These are phyloP conservation scores for Suhomyces faveliae DNA, from an alignment of 805 yeast genomes.

Conservation along the genomic window DNA sequence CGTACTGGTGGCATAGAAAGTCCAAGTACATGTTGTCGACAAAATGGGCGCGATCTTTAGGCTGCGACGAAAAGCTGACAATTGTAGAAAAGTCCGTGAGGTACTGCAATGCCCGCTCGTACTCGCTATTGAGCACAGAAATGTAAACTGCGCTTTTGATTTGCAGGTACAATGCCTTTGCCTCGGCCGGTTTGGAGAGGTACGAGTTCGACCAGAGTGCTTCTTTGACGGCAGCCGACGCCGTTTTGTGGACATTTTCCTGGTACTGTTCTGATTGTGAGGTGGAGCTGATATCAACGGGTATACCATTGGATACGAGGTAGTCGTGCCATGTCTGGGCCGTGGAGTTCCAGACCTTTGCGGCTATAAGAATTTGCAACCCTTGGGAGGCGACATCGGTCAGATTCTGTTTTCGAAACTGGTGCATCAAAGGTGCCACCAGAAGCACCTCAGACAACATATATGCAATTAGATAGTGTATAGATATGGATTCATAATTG, in stretches of 20 bases:
- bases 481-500: too few relatives aligned
- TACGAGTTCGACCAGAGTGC: not conserved
- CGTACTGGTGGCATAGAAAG: conserved; percentile 26
- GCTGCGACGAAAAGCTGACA: conserved; percentile 25
- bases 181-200: conserved; percentile 1
- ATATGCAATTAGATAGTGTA: too few relatives aligned
- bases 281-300: not conserved
- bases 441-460: not conserved
- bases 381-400: not conserved
- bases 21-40: conserved; percentile 27
- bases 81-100: conserved; percentile 16
- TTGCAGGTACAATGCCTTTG: not conserved
- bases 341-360: not conserved
- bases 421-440: not conserved
- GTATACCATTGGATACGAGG: not conserved
- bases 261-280: not conserved
- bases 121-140: conserved; percentile 18
- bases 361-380: not conserved
- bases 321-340: conserved; percentile 1
- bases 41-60: conserved; percentile 19
- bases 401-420: not conserved
- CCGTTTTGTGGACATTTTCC: not conserved
- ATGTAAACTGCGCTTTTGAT: conserved; percentile 9
- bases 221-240: not conserved
- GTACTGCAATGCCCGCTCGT: conserved; percentile 16